Evolutionary conservation across 1,284 basidiomycete species (phyloP).

Genomic region (Cryptococcus sp.): DNA sequence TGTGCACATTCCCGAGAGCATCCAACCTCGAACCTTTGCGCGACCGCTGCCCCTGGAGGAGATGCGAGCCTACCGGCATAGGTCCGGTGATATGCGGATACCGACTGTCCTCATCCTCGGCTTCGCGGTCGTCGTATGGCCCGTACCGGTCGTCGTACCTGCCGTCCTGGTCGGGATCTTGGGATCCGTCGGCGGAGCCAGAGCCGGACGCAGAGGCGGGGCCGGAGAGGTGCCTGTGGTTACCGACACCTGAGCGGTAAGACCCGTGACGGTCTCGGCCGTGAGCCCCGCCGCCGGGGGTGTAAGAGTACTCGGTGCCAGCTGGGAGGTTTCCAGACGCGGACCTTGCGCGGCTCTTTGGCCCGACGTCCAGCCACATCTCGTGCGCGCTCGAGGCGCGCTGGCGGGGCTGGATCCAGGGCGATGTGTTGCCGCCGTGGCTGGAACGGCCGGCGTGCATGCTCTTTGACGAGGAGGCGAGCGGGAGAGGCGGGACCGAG

Average conservation of each 20-base stretch:
- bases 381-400: constrained; percentile 14
- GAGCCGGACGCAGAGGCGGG: neutral
- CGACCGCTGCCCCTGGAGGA: constrained; percentile 8
- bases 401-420: constrained; percentile 2
- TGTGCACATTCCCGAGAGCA: constrained; percentile 1
- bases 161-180: neutral
- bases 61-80: constrained; percentile 18
- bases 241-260: too few species aligned
- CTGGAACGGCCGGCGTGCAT: neutral
- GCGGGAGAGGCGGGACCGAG: constrained; percentile 21
- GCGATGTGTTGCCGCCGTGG: constrained; percentile 1
- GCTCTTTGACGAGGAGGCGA: constrained; percentile 6
- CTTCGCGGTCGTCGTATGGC: neutral
- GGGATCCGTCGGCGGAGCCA: neutral
- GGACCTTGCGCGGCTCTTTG: neutral
- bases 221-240: neutral
- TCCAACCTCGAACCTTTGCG: constrained; percentile 5
- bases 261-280: too few species aligned
- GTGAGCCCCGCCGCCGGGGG: too few species aligned
- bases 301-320: neutral
- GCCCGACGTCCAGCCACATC: constrained; percentile 27
- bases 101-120: constrained; percentile 8
- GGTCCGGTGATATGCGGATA: constrained; percentile 27
- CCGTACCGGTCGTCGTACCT: too few species aligned
- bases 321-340: neutral